Evolutionary conservation across 2,329 filamentous ascomycete species (phyloP).

Genomic region (Trematosphaeria pertusa): DNA sequence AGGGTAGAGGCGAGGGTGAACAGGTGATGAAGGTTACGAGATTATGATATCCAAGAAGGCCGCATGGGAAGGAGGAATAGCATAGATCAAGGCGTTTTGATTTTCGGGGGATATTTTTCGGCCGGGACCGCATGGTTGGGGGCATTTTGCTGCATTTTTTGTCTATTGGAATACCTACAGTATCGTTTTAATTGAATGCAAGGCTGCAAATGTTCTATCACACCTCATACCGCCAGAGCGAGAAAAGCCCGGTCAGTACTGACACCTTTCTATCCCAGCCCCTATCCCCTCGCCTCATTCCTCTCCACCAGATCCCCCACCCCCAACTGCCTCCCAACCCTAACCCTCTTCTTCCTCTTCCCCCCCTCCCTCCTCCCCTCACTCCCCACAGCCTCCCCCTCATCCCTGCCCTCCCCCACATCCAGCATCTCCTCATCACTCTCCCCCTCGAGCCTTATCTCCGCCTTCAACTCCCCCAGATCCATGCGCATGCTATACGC

Average conservation of each 20-base stretch:
- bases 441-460: slow-evolving; percentile 55
- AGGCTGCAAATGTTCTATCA: no score
- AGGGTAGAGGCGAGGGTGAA: no score
- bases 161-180: no score
- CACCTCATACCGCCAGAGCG: no score
- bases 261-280: slow-evolving; percentile 16
- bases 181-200: no score
- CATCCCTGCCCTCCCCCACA: slow-evolving; percentile 46
- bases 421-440: slow-evolving; percentile 45
- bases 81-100: slow-evolving; percentile 1
- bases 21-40: slow-evolving; percentile 7
- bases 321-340: slow-evolving; percentile 79
- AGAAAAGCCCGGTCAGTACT: background rate
- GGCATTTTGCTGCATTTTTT: no score
- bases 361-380: slow-evolving; percentile 39
- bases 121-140: no score
- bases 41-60: slow-evolving; percentile 11
- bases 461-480: slow-evolving; percentile 64
- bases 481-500: slow-evolving; percentile 94
- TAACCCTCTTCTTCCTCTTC: slow-evolving; percentile 68
- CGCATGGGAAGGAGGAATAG: slow-evolving; percentile 4
- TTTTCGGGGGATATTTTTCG: no score
- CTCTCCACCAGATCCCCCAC: slow-evolving; percentile 79
- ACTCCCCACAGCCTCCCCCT: slow-evolving; percentile 43
- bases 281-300: no score